phyloP scores from a whole-genome alignment of 2,329 filamentous ascomycete species.

The Trichoderma guizhouense region DNA sequence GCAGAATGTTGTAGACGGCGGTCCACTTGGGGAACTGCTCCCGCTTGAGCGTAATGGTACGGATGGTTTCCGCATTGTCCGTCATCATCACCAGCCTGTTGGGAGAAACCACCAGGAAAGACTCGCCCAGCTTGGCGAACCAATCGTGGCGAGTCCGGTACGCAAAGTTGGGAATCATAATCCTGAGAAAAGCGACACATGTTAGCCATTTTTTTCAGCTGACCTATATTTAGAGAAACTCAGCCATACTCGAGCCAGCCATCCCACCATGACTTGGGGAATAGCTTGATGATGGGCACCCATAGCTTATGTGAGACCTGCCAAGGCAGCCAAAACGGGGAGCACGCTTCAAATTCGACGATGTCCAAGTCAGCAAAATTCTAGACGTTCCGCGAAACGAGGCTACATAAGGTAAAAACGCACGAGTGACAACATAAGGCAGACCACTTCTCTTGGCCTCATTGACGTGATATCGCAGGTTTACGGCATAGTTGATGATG shows the following conservation, averaged over 20 bases:
- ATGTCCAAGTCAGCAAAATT: not conserved
- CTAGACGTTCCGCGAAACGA: not conserved
- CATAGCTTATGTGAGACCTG: slow-evolving; percentile 52
- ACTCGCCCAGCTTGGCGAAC: slow-evolving; percentile 59
- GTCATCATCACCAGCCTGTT: slow-evolving; percentile 51
- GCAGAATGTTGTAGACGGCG: slow-evolving; percentile 35
- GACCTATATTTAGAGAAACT: not conserved
- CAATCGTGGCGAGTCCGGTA: slow-evolving; percentile 54
- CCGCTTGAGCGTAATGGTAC: slow-evolving; percentile 61
- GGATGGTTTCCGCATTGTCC: slow-evolving; percentile 62
- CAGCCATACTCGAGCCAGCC: slow-evolving; percentile 56
- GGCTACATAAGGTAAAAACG: slow-evolving; percentile 28
- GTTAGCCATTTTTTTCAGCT: not conserved
- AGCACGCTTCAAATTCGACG: slow-evolving; percentile 37
- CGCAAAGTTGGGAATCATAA: slow-evolving; percentile 58
- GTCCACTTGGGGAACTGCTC: slow-evolving; percentile 61
- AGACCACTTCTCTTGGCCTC: slow-evolving; percentile 50
- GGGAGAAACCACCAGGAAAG: slow-evolving; percentile 63
- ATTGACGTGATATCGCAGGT: slow-evolving; percentile 45
- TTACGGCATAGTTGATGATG: slow-evolving; percentile 31
- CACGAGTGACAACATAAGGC: slow-evolving; percentile 53
- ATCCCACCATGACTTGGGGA: slow-evolving; percentile 55
- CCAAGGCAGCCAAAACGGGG: slow-evolving; percentile 52
- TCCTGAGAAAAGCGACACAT: slow-evolving; percentile 33
- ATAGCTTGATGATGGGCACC: slow-evolving; percentile 51